These are phyloP conservation scores for Cinnamomum micranthum DNA, from an alignment of 164 flowering plant species.

Conservation along the genomic window DNA sequence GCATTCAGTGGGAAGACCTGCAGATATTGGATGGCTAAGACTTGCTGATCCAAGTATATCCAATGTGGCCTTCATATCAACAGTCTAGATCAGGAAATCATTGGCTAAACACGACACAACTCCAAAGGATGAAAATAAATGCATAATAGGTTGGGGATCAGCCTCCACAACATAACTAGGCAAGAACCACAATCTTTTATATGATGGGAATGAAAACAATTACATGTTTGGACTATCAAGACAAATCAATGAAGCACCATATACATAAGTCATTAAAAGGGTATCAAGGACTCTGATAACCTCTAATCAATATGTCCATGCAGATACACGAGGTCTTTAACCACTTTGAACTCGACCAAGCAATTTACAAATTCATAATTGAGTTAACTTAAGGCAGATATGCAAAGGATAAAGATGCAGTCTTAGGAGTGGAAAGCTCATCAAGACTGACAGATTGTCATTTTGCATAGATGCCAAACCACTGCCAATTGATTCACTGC, in stretches of 20 bases:
- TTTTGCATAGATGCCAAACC: conserved; percentile 29
- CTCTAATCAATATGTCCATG: neutral
- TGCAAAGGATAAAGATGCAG: neutral
- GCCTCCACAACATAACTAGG: neutral
- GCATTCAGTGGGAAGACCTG: too few relatives aligned
- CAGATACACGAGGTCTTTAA: neutral
- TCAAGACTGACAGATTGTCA: conserved; percentile 35
- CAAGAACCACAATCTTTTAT: neutral
- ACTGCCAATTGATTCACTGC: conserved; percentile 36
- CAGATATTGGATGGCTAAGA: too few relatives aligned
- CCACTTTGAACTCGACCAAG: neutral
- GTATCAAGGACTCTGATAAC: neutral
- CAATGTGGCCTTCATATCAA: too few relatives aligned
- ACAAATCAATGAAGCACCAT: neutral
- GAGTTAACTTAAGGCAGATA: neutral
- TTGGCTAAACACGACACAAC: too few relatives aligned
- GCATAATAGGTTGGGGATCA: neutral
- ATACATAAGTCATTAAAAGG: neutral
- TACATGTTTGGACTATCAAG: neutral
- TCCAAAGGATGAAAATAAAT: too few relatives aligned
- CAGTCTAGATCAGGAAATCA: too few relatives aligned
- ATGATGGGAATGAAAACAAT: neutral
- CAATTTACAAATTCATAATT: neutral
- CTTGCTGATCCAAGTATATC: too few relatives aligned
- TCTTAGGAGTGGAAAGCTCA: conserved; percentile 47